Evolutionary conservation across 1,284 basidiomycete genomes (phyloP).

Genomic region (Cutaneotrichosporon mucoides): DNA sequence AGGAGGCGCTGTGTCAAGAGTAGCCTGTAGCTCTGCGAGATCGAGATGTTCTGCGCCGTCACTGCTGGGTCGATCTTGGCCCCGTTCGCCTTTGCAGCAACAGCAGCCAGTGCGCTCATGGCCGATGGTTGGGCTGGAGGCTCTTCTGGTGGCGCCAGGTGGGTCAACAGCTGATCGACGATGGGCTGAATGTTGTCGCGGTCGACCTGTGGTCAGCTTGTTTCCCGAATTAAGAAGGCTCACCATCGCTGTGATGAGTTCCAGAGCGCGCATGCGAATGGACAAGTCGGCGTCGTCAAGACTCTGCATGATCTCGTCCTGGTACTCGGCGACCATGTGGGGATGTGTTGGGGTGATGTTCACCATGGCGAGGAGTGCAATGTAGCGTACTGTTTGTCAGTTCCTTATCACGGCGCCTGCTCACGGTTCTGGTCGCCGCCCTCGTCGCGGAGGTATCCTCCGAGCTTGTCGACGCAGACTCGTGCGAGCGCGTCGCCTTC

Average conservation of each 20-base stretch:
- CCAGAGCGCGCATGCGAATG: slow-evolving; percentile 90
- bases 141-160: slow-evolving; percentile 66
- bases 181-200: slow-evolving; percentile 79
- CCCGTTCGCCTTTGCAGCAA: slow-evolving; percentile 16
- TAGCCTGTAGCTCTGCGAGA: slow-evolving; percentile 72
- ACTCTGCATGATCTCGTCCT: slow-evolving; percentile 83
- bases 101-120: slow-evolving; percentile 29
- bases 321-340: slow-evolving; percentile 84
- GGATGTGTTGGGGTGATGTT: slow-evolving; percentile 94
- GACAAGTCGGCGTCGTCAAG: slow-evolving; percentile 91
- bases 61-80: slow-evolving; percentile 23
- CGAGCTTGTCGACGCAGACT: slow-evolving; percentile 89
- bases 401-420: slow-evolving; percentile 12
- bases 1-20: slow-evolving; percentile 75
- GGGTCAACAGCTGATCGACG: slow-evolving; percentile 77
- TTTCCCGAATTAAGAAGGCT: slow-evolving; percentile 20
- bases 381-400: slow-evolving; percentile 75
- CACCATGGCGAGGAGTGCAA: slow-evolving; percentile 87
- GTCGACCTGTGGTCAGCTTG: slow-evolving; percentile 60
- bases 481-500: slow-evolving; percentile 74
- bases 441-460: slow-evolving; percentile 81
- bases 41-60: slow-evolving; percentile 45
- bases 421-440: slow-evolving; percentile 81
- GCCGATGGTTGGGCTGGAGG: slow-evolving; percentile 30
- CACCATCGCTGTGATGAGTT: slow-evolving; percentile 90